Evolutionary conservation across 2,329 filamentous ascomycete genomes (phyloP), one percentile per base, ranked within the genome.

Genomic region (Alternaria dauci): DNA sequence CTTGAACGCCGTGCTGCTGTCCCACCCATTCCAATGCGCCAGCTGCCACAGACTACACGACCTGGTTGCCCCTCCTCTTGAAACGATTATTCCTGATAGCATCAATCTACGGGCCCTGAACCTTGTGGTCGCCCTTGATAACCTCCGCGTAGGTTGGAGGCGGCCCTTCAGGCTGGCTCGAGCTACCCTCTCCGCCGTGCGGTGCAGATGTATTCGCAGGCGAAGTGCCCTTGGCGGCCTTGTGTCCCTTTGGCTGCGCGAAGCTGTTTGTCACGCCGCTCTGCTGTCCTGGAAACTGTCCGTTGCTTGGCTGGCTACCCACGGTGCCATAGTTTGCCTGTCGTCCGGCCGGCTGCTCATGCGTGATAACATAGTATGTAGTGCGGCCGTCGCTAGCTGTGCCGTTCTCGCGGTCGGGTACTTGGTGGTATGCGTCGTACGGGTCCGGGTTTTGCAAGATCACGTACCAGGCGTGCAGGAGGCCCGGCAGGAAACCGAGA

Each of bases 381-480:
- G 69, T 71, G 18, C 70, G 48, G 55, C 64, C 63, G 30, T 64
- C 59, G 23, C 39, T 26, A 7, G 30, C 79, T 79, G 52, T 43
- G 11, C 80, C 80, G 69, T 82, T 81, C 63, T 85, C 84, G 56
- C 81, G 85, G 54, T 88, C 87, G 38, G 80, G 77, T 5, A 86
- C 78, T 52, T 83, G 81, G 69, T 92, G 87, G 80, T 95, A 93
- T 39, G 63, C 65, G 58, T 84, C 79, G 41, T 86, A 81, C 69
- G 82, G 80, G 62, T 97, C 94, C 59, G 95, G 95, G 78, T 90
- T 92, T 76, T 92, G 91, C 73, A 92, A 87, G 80, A 99, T 97
- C 80, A 98, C 96, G 85, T 98, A 99, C 94, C 95, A 98, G 65
- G 94, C 88, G 82, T 99, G 95, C 2, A 99, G 83, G 51, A 98